Evolutionary conservation across 805 yeast species (phyloP).

Genomic region (Zygotorulaspora sp.): DNA sequence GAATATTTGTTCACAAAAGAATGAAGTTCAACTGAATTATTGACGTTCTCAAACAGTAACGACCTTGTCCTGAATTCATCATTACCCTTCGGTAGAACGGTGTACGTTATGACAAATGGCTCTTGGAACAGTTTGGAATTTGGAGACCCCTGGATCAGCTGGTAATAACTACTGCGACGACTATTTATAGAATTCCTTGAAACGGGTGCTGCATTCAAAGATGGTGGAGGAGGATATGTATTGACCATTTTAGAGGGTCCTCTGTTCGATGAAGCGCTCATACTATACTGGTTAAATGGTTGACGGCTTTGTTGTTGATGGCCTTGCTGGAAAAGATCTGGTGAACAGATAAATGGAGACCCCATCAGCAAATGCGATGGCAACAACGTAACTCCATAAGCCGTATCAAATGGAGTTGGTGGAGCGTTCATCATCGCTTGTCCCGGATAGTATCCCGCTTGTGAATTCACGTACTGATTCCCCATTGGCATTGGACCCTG

Average conservation of each 20-base stretch:
- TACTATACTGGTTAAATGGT: conserved; percentile 9
- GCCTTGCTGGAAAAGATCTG: conserved; percentile 33
- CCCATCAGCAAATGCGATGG: conserved; percentile 58
- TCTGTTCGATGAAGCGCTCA: conserved; percentile 5
- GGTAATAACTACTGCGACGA: conserved; percentile 8
- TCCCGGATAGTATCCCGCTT: conserved; percentile 12
- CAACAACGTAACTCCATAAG: conserved; percentile 56
- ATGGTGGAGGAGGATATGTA: conserved; percentile 14
- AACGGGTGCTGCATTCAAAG: conserved; percentile 12
- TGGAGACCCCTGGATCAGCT: conserved; percentile 6
- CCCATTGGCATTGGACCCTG: conserved; percentile 7
- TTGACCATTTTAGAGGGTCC: conserved; percentile 7
- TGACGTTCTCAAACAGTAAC: conserved; percentile 28
- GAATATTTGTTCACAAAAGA: conserved; percentile 39
- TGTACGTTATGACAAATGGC: conserved; percentile 24
- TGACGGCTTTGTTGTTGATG: conserved; percentile 20
- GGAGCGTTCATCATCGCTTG: conserved; percentile 24
- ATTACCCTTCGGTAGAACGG: conserved; percentile 30
- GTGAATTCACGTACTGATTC: conserved; percentile 11
- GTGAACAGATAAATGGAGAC: conserved; percentile 52
- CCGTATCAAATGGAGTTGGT: conserved; percentile 57
- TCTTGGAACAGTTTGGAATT: conserved; percentile 13
- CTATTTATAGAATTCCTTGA: conserved; percentile 5
- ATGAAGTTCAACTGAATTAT: conserved; percentile 20
- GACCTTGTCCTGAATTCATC: conserved; percentile 34